Base-by-base conservation (phyloP, 495 filamentous ascomycete species). In the Chaetomium cochliodes region DNA sequence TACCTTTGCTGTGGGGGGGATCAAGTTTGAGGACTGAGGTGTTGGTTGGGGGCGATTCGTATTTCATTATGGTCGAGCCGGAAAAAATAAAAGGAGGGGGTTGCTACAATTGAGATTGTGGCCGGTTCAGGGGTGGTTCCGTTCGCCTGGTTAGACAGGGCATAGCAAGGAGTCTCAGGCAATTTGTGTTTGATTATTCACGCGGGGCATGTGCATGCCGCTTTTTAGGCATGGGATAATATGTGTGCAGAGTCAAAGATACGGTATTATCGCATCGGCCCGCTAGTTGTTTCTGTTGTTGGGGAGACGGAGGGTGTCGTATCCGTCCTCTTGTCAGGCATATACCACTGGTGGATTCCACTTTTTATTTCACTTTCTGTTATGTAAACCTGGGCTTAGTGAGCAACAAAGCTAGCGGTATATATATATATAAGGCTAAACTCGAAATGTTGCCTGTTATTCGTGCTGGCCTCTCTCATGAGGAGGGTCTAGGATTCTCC, bases 11-110 rank as follows among this genome's bases (percentile, higher is more conserved):
- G 86, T 87, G 66, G 86, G 87, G 72, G 87, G 89, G 55, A 90
- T 93, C 77, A 96, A 93, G 81, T 96, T 96, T 79, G 90, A 93
- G 3, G 87, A 92, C 76, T 93, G 87, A 37, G 60, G 37, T 11
- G 22, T 7, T 25, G 23, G n/a, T n/a, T n/a, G 2, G n/a, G 60
- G 20, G 18, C 22, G 26, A 2, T 41, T 25, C 18, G 2, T 56
- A 15, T 23, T 41, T 41, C 53, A 33, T 41, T 23, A n/a, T 23
- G 5, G 3, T 58, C 22, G 22, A 12, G n/a, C 30, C 18, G 28
- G 16, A 22, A 18, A n/a, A 11, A 5, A 3, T 20, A 23, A 23
- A 23, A 50, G 12, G n/a, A 47, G 12, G 16, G 51, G 18, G 26
- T 58, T 58, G 55, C 39, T 39, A n/a, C 39, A 58, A 0, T 26